These are phyloP conservation scores for Trichophyton equinum DNA, from an alignment of 2,329 filamentous ascomycete species.

Conservation along the genomic window DNA sequence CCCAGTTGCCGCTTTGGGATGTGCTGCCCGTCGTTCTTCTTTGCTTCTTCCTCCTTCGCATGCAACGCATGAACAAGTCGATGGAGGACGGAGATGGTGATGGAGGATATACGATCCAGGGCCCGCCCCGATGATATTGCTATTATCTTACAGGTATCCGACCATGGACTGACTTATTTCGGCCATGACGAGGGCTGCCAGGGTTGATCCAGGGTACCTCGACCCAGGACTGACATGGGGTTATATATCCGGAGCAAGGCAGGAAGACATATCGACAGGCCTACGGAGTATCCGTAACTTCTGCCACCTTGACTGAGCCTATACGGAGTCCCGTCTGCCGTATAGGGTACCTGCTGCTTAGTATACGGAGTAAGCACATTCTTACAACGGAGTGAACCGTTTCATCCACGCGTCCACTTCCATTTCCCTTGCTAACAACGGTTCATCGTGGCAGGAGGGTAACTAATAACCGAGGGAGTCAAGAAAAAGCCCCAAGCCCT, in stretches of 20 bases:
- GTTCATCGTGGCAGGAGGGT: too few relatives aligned
- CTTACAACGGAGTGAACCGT: not conserved
- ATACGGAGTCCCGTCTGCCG: not conserved
- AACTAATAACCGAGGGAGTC: not conserved
- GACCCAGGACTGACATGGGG: not conserved
- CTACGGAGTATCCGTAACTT: too few relatives aligned
- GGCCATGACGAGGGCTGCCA: not conserved
- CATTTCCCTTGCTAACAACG: not conserved
- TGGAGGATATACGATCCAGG: not conserved
- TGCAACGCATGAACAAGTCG: not conserved
- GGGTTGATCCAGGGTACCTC: not conserved
- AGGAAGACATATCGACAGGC: not conserved
- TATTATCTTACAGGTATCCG: too few relatives aligned
- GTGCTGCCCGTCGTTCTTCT: not conserved
- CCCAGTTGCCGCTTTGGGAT: not conserved
- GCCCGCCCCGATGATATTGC: not conserved
- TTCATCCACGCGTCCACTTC: conserved; percentile 1
- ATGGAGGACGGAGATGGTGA: not conserved
- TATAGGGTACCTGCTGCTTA: not conserved
- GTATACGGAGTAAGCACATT: not conserved
- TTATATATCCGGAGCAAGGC: conserved; percentile 1
- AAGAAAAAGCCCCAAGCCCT: not conserved
- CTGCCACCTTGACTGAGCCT: too few relatives aligned
- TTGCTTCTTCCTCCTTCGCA: not conserved
- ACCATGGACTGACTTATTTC: not conserved